Evolutionary conservation across 2,329 filamentous ascomycete species (phyloP).

Genomic region (Metarhizium album): DNA sequence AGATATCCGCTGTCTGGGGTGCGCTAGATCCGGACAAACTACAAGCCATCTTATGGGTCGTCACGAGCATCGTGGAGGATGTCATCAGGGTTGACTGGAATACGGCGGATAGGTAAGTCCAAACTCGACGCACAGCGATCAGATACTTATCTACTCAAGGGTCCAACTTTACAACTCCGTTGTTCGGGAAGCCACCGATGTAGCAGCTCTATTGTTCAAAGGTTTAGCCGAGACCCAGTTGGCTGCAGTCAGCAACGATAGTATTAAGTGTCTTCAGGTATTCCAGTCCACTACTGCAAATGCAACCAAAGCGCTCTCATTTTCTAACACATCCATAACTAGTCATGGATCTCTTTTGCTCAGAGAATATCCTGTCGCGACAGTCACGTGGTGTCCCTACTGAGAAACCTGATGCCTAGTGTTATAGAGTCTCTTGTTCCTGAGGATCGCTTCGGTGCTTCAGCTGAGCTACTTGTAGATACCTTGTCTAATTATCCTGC

Average conservation of each 20-base stretch:
- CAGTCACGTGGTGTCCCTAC: slow-evolving; percentile 43
- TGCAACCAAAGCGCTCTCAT: neutral
- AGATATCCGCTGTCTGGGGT: slow-evolving; percentile 35
- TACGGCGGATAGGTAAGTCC: slow-evolving; percentile 42
- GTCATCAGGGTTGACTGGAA: slow-evolving; percentile 50
- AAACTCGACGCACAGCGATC: neutral
- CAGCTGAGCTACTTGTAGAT: slow-evolving; percentile 55
- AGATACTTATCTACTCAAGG: slow-evolving; percentile 14
- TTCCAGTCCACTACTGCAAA: neutral
- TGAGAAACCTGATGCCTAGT: slow-evolving; percentile 49
- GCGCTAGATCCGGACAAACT: slow-evolving; percentile 35
- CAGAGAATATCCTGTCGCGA: slow-evolving; percentile 51
- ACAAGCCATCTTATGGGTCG: slow-evolving; percentile 54
- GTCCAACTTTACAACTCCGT: slow-evolving; percentile 28
- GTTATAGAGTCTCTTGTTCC: slow-evolving; percentile 51
- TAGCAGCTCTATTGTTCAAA: slow-evolving; percentile 27
- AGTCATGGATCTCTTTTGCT: slow-evolving; percentile 67
- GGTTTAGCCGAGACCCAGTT: slow-evolving; percentile 18
- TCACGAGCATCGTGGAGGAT: slow-evolving; percentile 26
- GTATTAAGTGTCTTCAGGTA: slow-evolving; percentile 53
- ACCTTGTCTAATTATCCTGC: slow-evolving; percentile 52
- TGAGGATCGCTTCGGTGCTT: slow-evolving; percentile 45
- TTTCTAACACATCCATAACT: neutral
- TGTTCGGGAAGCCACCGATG: slow-evolving; percentile 29
- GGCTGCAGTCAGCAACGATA: slow-evolving; percentile 36